Evolutionary conservation across 371 early-diverging fungal genomes (phyloP).

Genomic region (Mucor velutinosus): DNA sequence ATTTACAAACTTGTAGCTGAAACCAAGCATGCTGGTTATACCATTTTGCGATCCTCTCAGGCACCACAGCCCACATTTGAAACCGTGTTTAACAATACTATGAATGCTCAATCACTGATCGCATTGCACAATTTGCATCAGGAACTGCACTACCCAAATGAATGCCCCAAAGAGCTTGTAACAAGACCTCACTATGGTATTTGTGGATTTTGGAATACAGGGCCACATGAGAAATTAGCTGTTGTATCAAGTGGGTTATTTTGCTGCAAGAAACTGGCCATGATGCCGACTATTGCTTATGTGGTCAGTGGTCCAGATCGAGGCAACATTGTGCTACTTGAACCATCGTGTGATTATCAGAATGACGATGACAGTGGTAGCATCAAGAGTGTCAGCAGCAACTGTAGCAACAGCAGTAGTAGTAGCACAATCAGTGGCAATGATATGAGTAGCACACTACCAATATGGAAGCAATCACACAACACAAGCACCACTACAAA

Average conservation of each 20-base stretch:
- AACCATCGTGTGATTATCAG: background rate
- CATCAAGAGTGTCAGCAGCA: background rate
- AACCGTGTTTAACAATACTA: constrained; percentile 20
- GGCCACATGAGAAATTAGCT: background rate
- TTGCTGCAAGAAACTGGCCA: background rate
- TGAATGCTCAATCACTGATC: constrained; percentile 1
- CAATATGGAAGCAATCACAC: background rate
- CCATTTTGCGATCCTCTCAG: constrained; percentile 14
- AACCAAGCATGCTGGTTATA: background rate
- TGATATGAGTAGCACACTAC: background rate
- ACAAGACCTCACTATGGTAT: constrained; percentile 1
- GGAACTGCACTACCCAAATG: background rate
- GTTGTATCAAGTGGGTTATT: constrained; percentile 1
- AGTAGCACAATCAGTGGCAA: background rate
- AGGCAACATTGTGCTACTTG: constrained; percentile 1
- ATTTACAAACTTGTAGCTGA: constrained; percentile 22
- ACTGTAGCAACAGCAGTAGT: background rate
- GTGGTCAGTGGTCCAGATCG: constrained; percentile 14
- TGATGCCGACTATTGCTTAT: constrained; percentile 2
- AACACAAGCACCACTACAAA: too few species aligned
- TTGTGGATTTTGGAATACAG: constrained; percentile 27
- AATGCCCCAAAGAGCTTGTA: background rate
- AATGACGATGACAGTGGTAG: background rate
- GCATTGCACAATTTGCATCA: constrained; percentile 12
- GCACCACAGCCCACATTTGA: constrained; percentile 15